Evolutionary conservation across 2,329 filamentous ascomycete species (phyloP), one percentile per base, ranked within the genome.

Genomic region (Apiospora aurea): DNA sequence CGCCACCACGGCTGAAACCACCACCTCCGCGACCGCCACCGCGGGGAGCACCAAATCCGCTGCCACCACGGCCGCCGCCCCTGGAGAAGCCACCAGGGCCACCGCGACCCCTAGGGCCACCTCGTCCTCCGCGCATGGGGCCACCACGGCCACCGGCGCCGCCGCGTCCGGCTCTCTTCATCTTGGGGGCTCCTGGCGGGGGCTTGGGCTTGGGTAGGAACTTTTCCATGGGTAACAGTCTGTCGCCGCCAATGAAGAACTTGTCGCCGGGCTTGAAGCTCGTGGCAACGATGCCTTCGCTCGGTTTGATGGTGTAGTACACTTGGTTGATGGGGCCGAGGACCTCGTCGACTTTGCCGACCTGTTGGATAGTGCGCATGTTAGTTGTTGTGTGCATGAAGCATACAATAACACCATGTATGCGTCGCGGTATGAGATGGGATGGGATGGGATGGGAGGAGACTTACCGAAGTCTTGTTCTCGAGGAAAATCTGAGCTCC

Each of bases 401-500:
- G 44, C 29, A 26, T n/a, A 18, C 49, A 34, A 34, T 47, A 41
- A 51, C 5, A 69, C 51, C 68, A 38, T 21, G 29, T 69, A 38
- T 21, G 29, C 14, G n/a, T 41, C 53, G 26, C 53, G 29, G 18
- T 18, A 61, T 21, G 10, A 26, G 18, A 61, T 61, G 53, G 53
- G 21, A 38, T n/a, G n/a, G n/a, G n/a, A n/a, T n/a, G 10, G 53
- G 18, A 61, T 61, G 53, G 53, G 21, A 38, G 47, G 7, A 6
- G 18, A 21, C 57, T n/a, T 41, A 64, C 34, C 14, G 47, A 34
- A 80, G 92, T 93, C 89, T 98, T 99, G 88, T 98, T 99, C 89
- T 98, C 96, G 79, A 98, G 92, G 87, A 96, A 99, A 83, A 99
- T 97, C 77, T 95, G 95, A 74, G 96, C 96, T 87, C 98, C 98